phyloP scores from a whole-genome alignment of 345 rosid genomes.

The Hirschfeldia incana region DNA sequence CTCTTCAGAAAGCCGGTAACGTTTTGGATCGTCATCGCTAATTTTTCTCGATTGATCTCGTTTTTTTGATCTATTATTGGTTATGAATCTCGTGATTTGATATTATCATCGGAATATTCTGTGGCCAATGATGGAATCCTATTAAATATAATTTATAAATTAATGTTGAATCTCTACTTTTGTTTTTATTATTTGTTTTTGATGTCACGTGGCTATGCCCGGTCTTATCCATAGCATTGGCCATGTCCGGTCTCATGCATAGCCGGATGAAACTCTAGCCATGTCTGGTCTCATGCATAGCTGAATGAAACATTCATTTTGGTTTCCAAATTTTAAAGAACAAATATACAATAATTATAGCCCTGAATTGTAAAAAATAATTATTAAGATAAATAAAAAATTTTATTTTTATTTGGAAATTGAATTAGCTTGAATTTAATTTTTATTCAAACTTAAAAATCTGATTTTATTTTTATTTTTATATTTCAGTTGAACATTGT shows the following conservation, averaged over 20 bases:
- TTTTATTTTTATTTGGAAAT: background rate
- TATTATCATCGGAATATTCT: background rate
- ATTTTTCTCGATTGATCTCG: background rate
- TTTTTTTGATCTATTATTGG: background rate
- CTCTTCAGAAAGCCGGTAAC: conserved; percentile 71
- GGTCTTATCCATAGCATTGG: background rate
- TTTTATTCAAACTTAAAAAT: background rate
- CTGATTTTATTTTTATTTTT: background rate
- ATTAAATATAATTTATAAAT: background rate
- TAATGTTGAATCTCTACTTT: background rate
- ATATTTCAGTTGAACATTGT: conserved; percentile 69
- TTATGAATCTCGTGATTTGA: background rate
- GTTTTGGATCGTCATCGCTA: conserved; percentile 28
- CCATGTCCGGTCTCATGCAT: background rate
- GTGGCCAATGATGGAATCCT: background rate
- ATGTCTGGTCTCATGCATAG: background rate
- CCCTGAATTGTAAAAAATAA: background rate
- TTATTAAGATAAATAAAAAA: background rate
- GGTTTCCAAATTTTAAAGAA: background rate
- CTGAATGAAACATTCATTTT: background rate
- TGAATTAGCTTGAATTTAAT: background rate
- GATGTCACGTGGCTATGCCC: background rate
- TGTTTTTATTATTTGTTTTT: background rate
- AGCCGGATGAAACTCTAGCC: background rate
- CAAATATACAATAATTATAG: no score